Evolutionary conservation across 805 yeast species (phyloP).

Genomic region (Saturnispora serradocipensis): DNA sequence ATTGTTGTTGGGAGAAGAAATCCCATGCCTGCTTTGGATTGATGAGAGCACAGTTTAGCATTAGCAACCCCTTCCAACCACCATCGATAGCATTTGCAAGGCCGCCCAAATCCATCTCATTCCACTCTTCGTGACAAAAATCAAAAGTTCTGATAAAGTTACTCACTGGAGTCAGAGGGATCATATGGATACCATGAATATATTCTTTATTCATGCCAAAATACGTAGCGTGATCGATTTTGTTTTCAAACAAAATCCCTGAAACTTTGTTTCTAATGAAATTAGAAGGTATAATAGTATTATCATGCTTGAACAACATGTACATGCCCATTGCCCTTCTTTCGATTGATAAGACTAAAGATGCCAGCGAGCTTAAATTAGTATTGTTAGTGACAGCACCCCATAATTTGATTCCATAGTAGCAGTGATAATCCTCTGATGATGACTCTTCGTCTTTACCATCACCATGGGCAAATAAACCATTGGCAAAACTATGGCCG

Average conservation of each 20-base stretch:
- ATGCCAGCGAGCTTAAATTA: constrained; percentile 44
- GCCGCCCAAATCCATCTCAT: constrained; percentile 21
- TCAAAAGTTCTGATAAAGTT: constrained; percentile 43
- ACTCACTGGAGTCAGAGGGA: constrained; percentile 59
- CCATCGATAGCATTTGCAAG: constrained; percentile 37
- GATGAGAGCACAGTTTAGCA: constrained; percentile 35
- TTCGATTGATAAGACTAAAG: constrained; percentile 50
- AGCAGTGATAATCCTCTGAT: constrained; percentile 63
- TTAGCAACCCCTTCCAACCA: constrained; percentile 56
- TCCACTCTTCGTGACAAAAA: constrained; percentile 41
- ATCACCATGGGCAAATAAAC: constrained; percentile 51
- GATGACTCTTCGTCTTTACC: constrained; percentile 67
- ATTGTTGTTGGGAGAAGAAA: constrained; percentile 31
- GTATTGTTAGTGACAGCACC: constrained; percentile 46
- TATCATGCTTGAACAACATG: constrained; percentile 40
- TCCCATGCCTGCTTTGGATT: constrained; percentile 34
- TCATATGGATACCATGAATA: constrained; percentile 74
- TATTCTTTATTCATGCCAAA: constrained; percentile 54
- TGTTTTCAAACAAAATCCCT: constrained; percentile 66
- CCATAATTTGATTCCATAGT: constrained; percentile 65
- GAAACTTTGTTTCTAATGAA: constrained; percentile 51
- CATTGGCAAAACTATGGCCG: constrained; percentile 74
- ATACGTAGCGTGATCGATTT: constrained; percentile 63
- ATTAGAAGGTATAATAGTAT: constrained; percentile 40
- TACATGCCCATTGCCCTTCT: constrained; percentile 46